Percentiles rank a stretch among this genome's conserved stretches.
These are phyloP conservation scores for Adansonia grandidieri DNA, from an alignment of 441 rosid species.

Conservation along the genomic window DNA sequence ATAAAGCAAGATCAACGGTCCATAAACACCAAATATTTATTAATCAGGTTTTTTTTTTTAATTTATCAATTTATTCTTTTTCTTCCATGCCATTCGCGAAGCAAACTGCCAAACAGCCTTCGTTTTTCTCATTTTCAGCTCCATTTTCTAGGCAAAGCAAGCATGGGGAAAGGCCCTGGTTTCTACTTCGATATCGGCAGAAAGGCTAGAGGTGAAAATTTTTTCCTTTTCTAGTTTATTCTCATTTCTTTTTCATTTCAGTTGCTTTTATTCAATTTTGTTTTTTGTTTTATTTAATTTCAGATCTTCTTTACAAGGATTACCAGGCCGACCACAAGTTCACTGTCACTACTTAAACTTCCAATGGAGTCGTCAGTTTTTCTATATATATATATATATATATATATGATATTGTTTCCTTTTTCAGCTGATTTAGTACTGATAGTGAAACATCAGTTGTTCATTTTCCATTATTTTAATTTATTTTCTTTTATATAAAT, in stretches of 20 bases:
- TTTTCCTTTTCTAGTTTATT: not conserved
- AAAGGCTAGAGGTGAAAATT: slow-evolving; percentile 72
- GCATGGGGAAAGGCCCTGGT: slow-evolving; percentile 95
- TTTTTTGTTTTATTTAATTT: not conserved
- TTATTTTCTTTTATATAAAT: not conserved
- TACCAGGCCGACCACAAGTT: slow-evolving; percentile 89
- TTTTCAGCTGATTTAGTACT: not conserved
- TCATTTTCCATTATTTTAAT: not conserved
- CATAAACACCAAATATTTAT: not conserved
- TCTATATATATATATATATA: not conserved
- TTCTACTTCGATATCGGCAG: slow-evolving; percentile 92
- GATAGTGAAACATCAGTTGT: not conserved
- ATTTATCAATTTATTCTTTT: not conserved
- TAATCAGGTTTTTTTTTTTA: not conserved
- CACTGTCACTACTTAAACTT: slow-evolving; percentile 75
- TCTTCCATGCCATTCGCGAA: not conserved
- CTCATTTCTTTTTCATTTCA: not conserved
- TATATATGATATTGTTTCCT: not conserved
- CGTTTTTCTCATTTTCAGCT: not conserved
- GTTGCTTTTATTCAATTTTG: not conserved
- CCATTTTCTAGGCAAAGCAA: slow-evolving; percentile 37
- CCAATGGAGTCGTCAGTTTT: slow-evolving; percentile 73
- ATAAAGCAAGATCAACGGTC: not conserved
- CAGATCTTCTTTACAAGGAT: slow-evolving; percentile 93
- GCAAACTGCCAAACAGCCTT: not conserved